Base-by-base conservation (phyloP, 192 early-diverging fungal species). In the Rhizoclosmatium sp. region DNA sequence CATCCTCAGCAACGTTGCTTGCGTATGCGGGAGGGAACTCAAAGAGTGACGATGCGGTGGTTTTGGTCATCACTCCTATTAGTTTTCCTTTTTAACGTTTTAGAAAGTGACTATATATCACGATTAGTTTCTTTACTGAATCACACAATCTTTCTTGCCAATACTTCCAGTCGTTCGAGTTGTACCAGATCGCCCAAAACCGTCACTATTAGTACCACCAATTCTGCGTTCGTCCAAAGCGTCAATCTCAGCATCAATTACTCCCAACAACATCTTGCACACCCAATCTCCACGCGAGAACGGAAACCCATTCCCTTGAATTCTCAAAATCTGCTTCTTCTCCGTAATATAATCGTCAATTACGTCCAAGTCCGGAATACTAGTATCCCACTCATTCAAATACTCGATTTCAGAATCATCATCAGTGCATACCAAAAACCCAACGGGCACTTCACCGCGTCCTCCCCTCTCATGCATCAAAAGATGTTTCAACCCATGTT, bases 231-330 rank as follows among this genome's bases (percentile, higher is more conserved):
- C 70, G 39, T 72, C 70, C 47, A 72, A 21, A 10, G 45, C 70
- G 56, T 72, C 70, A 21, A 72, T 7, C 44, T 72, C 70, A 12
- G 39, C 49, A 59, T 72, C 70, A n/a, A 72, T 47, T 1, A 10
- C 45, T 21, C 70, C 70, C 47, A 72, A 39, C n/a, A 72, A 45
- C 70, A 72, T 21, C 56, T 72, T 72, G 51, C 70, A 72, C 21
- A 72, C 58, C 70, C 70, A 72, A 58, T 72, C 70, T 2, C 70
- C 70, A 2, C 42, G 16, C 31, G 70, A 72, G 56, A 72, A 72
- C 5, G 21, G 39, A 59, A 72, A 72, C 7, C 39, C 31, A n/a
- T 9, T 23, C 19, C 70, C 70, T 58, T 72, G 70, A 19, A 72
- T 51, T 2, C 21, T 58, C 3, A 58, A 19, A 45, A 72, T 59